A percentile compares a stretch with the other conserved stretches of the same genome.
These are phyloP conservation scores for Phellopilus nigrolimitatus DNA, from an alignment of 1,284 basidiomycete species.

Conservation along the genomic window DNA sequence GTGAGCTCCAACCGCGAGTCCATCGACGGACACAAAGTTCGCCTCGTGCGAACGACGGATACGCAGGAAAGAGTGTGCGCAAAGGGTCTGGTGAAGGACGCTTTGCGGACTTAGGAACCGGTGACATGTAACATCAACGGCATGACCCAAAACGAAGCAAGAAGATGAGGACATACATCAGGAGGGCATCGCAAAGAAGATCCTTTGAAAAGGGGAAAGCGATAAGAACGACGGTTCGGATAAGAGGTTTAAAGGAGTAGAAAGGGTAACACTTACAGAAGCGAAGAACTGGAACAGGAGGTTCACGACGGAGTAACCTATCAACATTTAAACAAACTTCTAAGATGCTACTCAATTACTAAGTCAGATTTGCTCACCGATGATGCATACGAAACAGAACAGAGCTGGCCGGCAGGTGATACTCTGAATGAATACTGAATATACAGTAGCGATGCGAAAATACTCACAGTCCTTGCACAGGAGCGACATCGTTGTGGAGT, in stretches of 20 bases:
- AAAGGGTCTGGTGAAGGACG: slow-evolving; percentile 9
- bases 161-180: background rate
- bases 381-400: slow-evolving; percentile 2
- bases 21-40: too few relatives aligned
- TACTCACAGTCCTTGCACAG: slow-evolving; percentile 8
- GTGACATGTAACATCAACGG: background rate
- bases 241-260: background rate
- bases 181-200: slow-evolving; percentile 9
- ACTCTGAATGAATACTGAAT: background rate
- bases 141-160: too few relatives aligned
- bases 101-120: slow-evolving; percentile 2
- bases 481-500: slow-evolving; percentile 2
- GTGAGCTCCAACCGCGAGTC: too few relatives aligned
- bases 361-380: background rate
- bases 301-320: slow-evolving; percentile 4
- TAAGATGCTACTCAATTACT: background rate
- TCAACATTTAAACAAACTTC: background rate
- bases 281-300: slow-evolving; percentile 13
- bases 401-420: background rate
- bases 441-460: background rate
- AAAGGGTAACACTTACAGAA: slow-evolving; percentile 4
- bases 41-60: background rate
- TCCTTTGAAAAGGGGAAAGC: background rate
- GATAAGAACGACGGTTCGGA: background rate
- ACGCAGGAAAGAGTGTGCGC: slow-evolving; percentile 7